Percentiles rank a stretch among this genome's conserved stretches.
These are phyloP conservation scores for Urostyla sp. DNA, from an alignment of 73 alveolate genomes.

Conservation along the genomic window DNA sequence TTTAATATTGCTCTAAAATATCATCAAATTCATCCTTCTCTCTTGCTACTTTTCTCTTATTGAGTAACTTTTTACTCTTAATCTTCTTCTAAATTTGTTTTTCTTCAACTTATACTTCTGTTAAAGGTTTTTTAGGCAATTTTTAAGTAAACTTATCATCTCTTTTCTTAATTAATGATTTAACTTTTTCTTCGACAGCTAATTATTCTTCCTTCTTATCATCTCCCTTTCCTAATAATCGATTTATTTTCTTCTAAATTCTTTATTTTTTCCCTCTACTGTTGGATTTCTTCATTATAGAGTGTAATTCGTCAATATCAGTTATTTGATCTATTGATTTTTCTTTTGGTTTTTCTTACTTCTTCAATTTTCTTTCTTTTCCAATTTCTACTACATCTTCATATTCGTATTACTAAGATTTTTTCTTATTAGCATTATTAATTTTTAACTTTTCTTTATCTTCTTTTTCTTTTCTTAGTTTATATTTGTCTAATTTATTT, in stretches of 20 bases:
- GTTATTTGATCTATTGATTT: conserved; percentile 58
- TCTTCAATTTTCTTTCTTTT: neutral
- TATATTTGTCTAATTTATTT: conserved; percentile 20
- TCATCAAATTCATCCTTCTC: conserved; percentile 50
- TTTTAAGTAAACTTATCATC: conserved; percentile 18
- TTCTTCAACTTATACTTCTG: conserved; percentile 39
- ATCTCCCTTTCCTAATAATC: conserved; percentile 4
- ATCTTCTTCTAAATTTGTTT: conserved; percentile 22
- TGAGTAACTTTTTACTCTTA: conserved; percentile 12
- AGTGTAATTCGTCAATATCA: conserved; percentile 20
- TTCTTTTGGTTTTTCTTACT: neutral
- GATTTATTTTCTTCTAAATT: conserved; percentile 51
- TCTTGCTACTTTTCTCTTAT: conserved; percentile 25
- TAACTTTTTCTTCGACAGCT: neutral
- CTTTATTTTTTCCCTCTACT: conserved; percentile 64
- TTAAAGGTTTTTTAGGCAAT: neutral
- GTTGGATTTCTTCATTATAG: conserved; percentile 44
- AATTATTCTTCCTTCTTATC: neutral
- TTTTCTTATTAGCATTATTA: neutral
- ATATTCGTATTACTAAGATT: too few relatives aligned
- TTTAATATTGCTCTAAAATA: conserved; percentile 3
- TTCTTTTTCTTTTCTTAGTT: conserved; percentile 23
- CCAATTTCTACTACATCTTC: too few relatives aligned
- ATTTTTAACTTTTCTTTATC: neutral
- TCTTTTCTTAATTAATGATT: conserved; percentile 43